Base-by-base conservation (phyloP, 805 yeast species). In the Saccharomycopsis sp. region DNA sequence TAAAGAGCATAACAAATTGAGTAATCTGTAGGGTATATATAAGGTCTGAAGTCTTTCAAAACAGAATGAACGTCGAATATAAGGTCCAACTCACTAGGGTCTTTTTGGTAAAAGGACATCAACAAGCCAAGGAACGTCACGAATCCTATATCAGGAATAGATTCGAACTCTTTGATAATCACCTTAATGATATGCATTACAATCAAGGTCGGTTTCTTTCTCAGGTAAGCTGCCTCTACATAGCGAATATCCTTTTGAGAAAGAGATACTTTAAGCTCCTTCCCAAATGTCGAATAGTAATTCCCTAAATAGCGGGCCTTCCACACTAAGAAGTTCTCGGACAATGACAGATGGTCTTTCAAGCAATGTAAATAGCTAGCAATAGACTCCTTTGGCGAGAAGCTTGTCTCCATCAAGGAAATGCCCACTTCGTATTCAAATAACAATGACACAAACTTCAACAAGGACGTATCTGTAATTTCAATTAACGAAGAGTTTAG, bases 271-370 rank as follows among this genome's bases (percentile, higher is more conserved):
- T 50, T 42, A 19, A 58, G 25, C 1, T 20, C 42, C 5, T 63
- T 52, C 2, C 77, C 76, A 1, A 67, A 64, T 1, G 25, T 23
- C 17, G 64, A 58, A 57, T 72, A 72, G 47, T 61, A 70, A 2
- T 58, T 22, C 0, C 73, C 75, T 15, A 73, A 58, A 52, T 64
- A 64, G n/a, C 64, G 61, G 0, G 69, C 73, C 44, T 70, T 68
- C 76, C 75, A 73, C 1, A 63, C n/a, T 0, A 62, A 57, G 54
- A 72, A 67, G 0, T 34, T 52, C 23, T 58, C 56, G 7, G 62
- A 44, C 3, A 29, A 44, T 44, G 49, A 17, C 22, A 5, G 19
- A 5, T 5, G 5, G 12, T 29, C 38, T 29, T 3, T 7, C 12
- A 44, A 44, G 5, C 12, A 7, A 19, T n/a, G 35, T 15, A 54